Base-by-base conservation (phyloP, 2,329 filamentous ascomycete genomes). In the Blastomyces percursus region DNA sequence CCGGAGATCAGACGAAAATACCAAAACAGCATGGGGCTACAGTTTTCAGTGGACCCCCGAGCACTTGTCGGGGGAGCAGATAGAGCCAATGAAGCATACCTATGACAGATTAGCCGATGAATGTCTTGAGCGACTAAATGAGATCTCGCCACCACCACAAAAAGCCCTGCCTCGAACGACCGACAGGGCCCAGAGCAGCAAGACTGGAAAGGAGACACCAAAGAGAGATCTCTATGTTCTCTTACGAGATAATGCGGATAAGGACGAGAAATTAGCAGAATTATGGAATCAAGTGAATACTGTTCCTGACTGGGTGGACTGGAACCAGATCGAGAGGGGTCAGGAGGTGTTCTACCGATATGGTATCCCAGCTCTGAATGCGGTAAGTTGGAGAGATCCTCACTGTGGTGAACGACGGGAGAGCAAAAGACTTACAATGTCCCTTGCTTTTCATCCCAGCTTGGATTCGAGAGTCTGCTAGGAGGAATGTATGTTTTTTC, bases 321-420 rank as follows among this genome's bases (percentile, higher is more conserved):
- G 88, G 88, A 81, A 82, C 1, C 87, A 91, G 70, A 86, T 93
- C 62, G 78, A 81, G 64, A 80, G 89, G 69, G 89, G 89, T 0
- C 89, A 93, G 71, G 83, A 88, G 67, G 83, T 91, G 0, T 90
- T 91, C 69, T 91, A 90, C 72, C 83, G 89, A 44, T 92, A 91
- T 72, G 87, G 84, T 21, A 85, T 84, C 46, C 57, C 57, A 21
- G 57, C 57, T 14, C 42, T 59, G 24, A 59, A 59, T 35, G 57
- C 42, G 16, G 57, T 50, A 59, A 46, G 57, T 59, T 46, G 42
- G 42, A 21, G 57, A 7, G 24, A 48, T 11, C 32, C 21, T 5
- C 3, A 19, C 19, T 46, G 27, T 38, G 57, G 21, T 58, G 9
- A 21, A 16, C 3, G 11, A 19, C 9, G n/a, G 12, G 21, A 57